Base-by-base conservation (phyloP, 148 eudicot genomes). In the Arctostaphylos glauca region DNA sequence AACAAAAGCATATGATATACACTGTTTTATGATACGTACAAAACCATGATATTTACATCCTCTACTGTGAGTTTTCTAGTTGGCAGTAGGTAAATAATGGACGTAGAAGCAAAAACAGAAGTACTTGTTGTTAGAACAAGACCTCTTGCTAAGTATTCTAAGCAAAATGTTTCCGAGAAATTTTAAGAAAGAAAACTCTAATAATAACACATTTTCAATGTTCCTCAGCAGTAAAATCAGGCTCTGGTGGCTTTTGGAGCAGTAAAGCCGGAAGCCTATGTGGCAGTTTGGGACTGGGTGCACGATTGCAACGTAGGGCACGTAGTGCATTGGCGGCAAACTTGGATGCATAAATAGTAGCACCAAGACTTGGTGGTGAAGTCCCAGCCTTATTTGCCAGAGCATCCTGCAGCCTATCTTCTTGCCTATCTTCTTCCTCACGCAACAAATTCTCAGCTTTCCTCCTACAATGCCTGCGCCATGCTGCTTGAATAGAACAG, bases 401-500 rank as follows among this genome's bases (percentile, higher is more conserved):
- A 67, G 86, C 87, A 46, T 84, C 81, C 59, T 87, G 82, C 62
- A 88, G 56, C 48, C 88, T 83, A 73, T 86, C 87, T 87, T 90
- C 93, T 70, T 88, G 56, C 48, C 88, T 83, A 73, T 86, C 87
- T 87, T 90, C 93, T 70, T 88, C 92, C 79, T 90, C 92, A 38
- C 72, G 85, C 74, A 91, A 79, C 4, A 89, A 68, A 78, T 86
- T 90, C 81, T 89, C 91, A 13, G 87, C 77, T 87, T 89, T 90
- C 82, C 85, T 89, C 83, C 87, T 90, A 54, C 84, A 86, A 79
- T 89, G 82, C 16, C 90, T 84, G 23, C 90, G 89, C 96, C 96
- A 93, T 41, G 94, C 93, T 82, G 86, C 92, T 85, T 91, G 96
- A 86, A 93, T 93, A 77, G 90, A 90, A 81, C 93, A 87, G 41